phyloP scores from a whole-genome alignment of 2,329 filamentous ascomycete species.

The Podosphaera xanthii region DNA sequence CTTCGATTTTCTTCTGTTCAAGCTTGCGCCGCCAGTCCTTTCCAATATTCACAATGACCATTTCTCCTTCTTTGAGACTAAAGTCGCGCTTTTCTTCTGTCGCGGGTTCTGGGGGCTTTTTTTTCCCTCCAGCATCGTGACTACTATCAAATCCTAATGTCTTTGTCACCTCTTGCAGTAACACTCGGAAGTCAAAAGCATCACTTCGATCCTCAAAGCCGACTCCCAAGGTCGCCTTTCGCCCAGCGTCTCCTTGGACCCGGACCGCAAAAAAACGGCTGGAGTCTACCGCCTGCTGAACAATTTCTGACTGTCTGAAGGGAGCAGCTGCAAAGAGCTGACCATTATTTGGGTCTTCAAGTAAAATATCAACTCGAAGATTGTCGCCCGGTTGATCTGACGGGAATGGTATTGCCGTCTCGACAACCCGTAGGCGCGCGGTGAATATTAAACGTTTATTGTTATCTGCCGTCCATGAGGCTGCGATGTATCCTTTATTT shows the following conservation, averaged over 20 bases:
- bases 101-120: slow-evolving; percentile 16
- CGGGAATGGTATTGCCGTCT: slow-evolving; percentile 34
- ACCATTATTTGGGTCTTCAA: slow-evolving; percentile 52
- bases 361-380: slow-evolving; percentile 50
- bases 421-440: slow-evolving; percentile 54
- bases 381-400: slow-evolving; percentile 16
- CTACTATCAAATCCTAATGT: slow-evolving; percentile 36
- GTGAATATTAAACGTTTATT: slow-evolving; percentile 62
- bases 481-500: slow-evolving; percentile 57
- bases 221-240: slow-evolving; percentile 60
- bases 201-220: slow-evolving; percentile 74
- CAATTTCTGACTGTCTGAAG: slow-evolving; percentile 39
- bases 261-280: slow-evolving; percentile 67
- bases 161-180: slow-evolving; percentile 55
- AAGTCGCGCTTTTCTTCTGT: slow-evolving; percentile 45
- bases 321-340: slow-evolving; percentile 68
- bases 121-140: slow-evolving; percentile 13
- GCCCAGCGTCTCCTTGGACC: slow-evolving; percentile 51
- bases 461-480: slow-evolving; percentile 50
- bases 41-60: slow-evolving; percentile 59
- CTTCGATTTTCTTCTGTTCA: slow-evolving; percentile 7
- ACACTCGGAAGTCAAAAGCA: slow-evolving; percentile 67
- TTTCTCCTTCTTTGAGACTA: slow-evolving; percentile 74
- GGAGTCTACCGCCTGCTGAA: slow-evolving; percentile 61
- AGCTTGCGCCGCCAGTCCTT: slow-evolving; percentile 12